These are phyloP conservation scores for Beauveria caledonica DNA, from an alignment of 2,329 filamentous ascomycete genomes.

Conservation along the genomic window DNA sequence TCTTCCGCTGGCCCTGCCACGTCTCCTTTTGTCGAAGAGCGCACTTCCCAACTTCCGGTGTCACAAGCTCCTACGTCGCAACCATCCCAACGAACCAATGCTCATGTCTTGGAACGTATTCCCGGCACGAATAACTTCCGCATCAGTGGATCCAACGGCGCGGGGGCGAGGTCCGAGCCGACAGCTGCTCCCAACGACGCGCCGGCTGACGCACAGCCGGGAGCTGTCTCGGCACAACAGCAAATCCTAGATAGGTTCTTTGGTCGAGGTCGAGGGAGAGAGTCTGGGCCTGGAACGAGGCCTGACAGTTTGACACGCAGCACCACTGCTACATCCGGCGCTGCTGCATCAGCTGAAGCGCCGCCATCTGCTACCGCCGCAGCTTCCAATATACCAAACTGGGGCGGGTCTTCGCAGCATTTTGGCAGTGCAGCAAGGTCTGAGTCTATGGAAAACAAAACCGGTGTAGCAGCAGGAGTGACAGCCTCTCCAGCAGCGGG, in stretches of 20 bases:
- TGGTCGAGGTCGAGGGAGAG: slow-evolving; percentile 11
- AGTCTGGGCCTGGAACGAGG: background rate
- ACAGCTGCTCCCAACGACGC: background rate
- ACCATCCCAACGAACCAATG: slow-evolving; percentile 31
- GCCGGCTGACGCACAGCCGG: background rate
- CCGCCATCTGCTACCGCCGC: slow-evolving; percentile 27
- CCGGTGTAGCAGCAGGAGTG: background rate
- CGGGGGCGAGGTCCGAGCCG: background rate
- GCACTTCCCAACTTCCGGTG: background rate
- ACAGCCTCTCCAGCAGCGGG: slow-evolving; percentile 2
- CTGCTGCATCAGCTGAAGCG: background rate
- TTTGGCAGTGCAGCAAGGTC: slow-evolving; percentile 29
- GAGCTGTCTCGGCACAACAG: background rate
- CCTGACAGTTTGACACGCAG: background rate
- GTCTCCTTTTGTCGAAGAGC: background rate
- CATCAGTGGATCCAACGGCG: background rate
- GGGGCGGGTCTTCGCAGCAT: slow-evolving; percentile 43
- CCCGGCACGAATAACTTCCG: slow-evolving; percentile 5
- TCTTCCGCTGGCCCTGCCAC: slow-evolving; percentile 8
- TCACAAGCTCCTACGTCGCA: slow-evolving; percentile 23
- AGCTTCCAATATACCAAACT: slow-evolving; percentile 38
- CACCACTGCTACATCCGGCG: background rate
- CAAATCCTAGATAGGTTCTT: background rate
- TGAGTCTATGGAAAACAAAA: background rate
- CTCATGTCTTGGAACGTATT: slow-evolving; percentile 2